These are phyloP conservation scores for Dendrothele bispora DNA, from an alignment of 768 basidiomycete species.

Conservation along the genomic window DNA sequence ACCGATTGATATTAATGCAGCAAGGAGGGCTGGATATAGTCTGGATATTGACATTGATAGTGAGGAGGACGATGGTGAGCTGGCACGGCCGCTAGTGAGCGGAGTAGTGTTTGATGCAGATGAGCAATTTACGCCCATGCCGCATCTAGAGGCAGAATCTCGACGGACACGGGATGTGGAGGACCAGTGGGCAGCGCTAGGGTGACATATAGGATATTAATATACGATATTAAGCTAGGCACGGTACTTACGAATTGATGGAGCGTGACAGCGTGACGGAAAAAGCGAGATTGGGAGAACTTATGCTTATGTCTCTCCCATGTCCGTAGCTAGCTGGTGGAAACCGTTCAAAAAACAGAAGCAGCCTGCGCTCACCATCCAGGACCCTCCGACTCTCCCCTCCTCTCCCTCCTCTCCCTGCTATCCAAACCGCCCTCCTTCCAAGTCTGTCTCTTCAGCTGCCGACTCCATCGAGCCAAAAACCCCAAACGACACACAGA, in stretches of 20 bases:
- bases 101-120: slow-evolving; percentile 65
- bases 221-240: no score
- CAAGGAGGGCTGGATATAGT: slow-evolving; percentile 62
- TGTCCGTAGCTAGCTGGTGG: no score
- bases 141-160: slow-evolving; percentile 56
- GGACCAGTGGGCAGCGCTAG: slow-evolving; percentile 73
- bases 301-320: no score
- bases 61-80: slow-evolving; percentile 61
- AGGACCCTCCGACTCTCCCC: slow-evolving; percentile 30
- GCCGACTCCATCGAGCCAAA: slow-evolving; percentile 54
- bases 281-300: no score
- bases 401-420: slow-evolving; percentile 19
- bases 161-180: slow-evolving; percentile 57
- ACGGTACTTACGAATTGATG: no score
- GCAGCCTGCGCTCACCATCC: slow-evolving; percentile 49
- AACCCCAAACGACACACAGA: slow-evolving; percentile 49
- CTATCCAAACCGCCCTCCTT: slow-evolving; percentile 40
- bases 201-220: slow-evolving; percentile 30
- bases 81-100: slow-evolving; percentile 59
- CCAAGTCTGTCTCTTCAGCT: slow-evolving; percentile 59
- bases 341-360: slow-evolving; percentile 69
- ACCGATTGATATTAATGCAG: slow-evolving; percentile 78
- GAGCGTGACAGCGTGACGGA: no score
- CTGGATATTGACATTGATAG: slow-evolving; percentile 76
- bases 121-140: slow-evolving; percentile 30